A percentile compares a stretch with the other conserved stretches of the same genome.
phyloP scores from a whole-genome alignment of 108 stramenopile genomes.

The Cyclotella distinguenda region DNA sequence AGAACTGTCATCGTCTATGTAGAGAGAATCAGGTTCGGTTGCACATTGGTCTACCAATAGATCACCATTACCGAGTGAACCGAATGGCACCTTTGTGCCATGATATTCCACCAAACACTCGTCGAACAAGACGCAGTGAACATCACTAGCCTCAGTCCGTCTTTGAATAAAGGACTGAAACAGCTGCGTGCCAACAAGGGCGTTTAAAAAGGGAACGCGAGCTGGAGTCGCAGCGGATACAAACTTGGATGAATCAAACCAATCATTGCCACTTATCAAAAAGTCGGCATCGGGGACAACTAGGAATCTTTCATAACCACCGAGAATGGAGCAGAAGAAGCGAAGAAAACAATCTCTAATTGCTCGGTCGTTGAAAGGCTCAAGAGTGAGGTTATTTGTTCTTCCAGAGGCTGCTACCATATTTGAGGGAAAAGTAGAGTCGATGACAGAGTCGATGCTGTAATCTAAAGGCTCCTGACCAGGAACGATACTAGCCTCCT shows the following conservation, averaged over 20 bases:
- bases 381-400: slow-evolving; percentile 17
- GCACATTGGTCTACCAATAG: slow-evolving; percentile 82
- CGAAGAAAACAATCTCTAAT: slow-evolving; percentile 81
- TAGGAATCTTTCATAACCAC: slow-evolving; percentile 81
- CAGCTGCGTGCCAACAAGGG: slow-evolving; percentile 72
- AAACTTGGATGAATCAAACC: slow-evolving; percentile 85
- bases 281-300: slow-evolving; percentile 88
- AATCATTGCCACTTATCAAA: slow-evolving; percentile 76
- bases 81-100: slow-evolving; percentile 68
- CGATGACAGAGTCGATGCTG: slow-evolving; percentile 61
- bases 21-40: slow-evolving; percentile 38
- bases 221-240: slow-evolving; percentile 59
- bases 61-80: slow-evolving; percentile 69
- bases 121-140: slow-evolving; percentile 83
- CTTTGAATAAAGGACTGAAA: slow-evolving; percentile 88
- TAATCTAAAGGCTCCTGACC: slow-evolving; percentile 83
- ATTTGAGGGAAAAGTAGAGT: slow-evolving; percentile 44
- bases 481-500: slow-evolving; percentile 75
- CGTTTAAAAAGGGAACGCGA: slow-evolving; percentile 54
- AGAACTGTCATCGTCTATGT: slow-evolving; percentile 29
- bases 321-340: slow-evolving; percentile 77
- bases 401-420: slow-evolving; percentile 44
- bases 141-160: slow-evolving; percentile 84
- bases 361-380: slow-evolving; percentile 81
- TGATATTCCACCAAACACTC: slow-evolving; percentile 82